Base-by-base conservation (phyloP, 805 yeast genomes). In the Metschnikowia kunwiensis region DNA sequence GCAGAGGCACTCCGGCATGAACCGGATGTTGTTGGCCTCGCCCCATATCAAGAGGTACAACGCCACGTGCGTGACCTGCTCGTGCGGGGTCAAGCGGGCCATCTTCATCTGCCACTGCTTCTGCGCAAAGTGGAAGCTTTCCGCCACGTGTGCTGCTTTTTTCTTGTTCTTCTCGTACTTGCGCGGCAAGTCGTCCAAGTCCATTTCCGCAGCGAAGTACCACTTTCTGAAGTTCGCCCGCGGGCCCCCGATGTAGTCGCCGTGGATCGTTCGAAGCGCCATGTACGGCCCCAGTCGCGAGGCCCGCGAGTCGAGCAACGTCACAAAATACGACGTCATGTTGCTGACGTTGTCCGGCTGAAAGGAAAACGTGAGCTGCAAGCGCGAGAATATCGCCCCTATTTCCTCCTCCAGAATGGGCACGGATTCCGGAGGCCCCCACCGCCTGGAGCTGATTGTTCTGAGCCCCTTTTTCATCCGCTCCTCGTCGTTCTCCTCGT, bases 1-100 rank as follows among this genome's bases (percentile, higher is more conserved):
- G 43, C 94, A 86, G 15, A 87, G 55, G 50, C 95, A 86, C 54
- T 87, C 96, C 0, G 96, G 96, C 78, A 87, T 80, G 50, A 84
- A 87, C 44, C 96, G 69, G 2, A 87, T 55, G 49, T 86, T 88
- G 52, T 84, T 86, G 0, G 95, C 87, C 55, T 87, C 96, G 1
- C 95, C 94, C 96, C 96, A 87, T 44, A 86, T 75, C 37, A 85
- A 57, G 9, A 87, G 65, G 51, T 80, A 88, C 6, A 87, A 58
- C 0, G 85, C 77, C 12, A 87, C 46, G 44, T 87, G 95, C 11
- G 70, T 61, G 3, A 78, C 64, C 39, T 79, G 70, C 37, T 80
- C 85, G 18, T 66, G 63, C 1, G 82, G 69, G 0, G 75, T 54
- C 29, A 75, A 61, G 1, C 63, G 51, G 20, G 65, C 65, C 81